Percentiles rank a stretch among this genome's conserved stretches.
phyloP scores from a whole-genome alignment of 2,329 filamentous ascomycete genomes.

The Botrytis cinerea region DNA sequence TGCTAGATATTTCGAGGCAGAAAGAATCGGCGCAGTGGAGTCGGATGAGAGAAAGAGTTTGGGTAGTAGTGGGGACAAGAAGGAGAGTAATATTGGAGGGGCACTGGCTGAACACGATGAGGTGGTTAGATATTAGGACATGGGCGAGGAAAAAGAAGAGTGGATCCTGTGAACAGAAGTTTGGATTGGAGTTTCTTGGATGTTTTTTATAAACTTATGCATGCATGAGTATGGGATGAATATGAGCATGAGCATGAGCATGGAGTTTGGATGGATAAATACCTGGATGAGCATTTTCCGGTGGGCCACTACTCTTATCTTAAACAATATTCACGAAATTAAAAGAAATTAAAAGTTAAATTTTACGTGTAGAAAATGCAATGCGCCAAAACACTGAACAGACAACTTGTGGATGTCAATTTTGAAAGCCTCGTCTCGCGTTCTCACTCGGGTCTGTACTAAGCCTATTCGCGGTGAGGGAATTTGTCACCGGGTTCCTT shows the following conservation, averaged over 20 bases:
- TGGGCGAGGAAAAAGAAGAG: not conserved
- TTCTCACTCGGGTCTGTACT: not conserved
- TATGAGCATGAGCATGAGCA: not conserved
- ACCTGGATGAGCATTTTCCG: not conserved
- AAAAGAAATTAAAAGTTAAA: not conserved
- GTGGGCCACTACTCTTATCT: too few species aligned
- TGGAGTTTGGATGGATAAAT: not conserved
- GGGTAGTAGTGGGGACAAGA: not conserved
- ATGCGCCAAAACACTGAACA: not conserved
- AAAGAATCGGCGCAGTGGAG: not conserved
- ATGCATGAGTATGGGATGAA: not conserved
- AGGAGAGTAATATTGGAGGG: not conserved
- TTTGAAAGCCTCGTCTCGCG: not conserved
- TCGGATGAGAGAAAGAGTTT: not conserved
- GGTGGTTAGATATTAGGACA: not conserved
- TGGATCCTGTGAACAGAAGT: not conserved
- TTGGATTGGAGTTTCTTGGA: not conserved
- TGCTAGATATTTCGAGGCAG: conserved; percentile 16
- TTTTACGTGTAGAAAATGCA: fast-evolving
- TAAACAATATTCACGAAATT: not conserved
- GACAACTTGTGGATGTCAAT: not conserved
- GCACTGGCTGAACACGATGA: conserved; percentile 19
- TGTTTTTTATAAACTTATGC: not conserved
- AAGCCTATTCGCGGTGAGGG: not conserved
- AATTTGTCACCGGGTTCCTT: too few species aligned